Evolutionary conservation across 164 flowering plant genomes (phyloP).

Genomic region (Stephania cephalantha): DNA sequence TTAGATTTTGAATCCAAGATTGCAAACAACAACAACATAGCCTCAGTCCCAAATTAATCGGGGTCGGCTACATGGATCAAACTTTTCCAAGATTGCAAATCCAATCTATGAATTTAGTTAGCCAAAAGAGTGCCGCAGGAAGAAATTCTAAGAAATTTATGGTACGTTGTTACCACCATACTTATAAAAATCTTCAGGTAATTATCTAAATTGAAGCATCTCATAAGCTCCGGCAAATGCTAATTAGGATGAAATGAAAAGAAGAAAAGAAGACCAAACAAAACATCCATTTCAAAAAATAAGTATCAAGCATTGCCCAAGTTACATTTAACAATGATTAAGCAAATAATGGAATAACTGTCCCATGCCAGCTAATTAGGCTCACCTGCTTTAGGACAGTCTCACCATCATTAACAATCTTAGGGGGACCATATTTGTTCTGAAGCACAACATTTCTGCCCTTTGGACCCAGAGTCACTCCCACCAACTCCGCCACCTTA

Average conservation of each 20-base stretch:
- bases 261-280: background rate
- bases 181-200: background rate
- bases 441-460: constrained; percentile 91
- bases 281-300: background rate
- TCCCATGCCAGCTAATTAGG: background rate
- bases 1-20: background rate
- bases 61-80: too few species aligned
- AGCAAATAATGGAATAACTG: background rate
- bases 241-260: background rate
- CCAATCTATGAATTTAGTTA: background rate
- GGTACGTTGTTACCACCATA: background rate
- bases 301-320: background rate
- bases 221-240: background rate
- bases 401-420: constrained; percentile 90
- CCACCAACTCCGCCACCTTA: constrained; percentile 69
- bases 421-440: constrained; percentile 92
- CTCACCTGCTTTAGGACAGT: constrained; percentile 82
- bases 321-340: background rate
- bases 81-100: background rate
- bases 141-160: background rate
- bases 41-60: too few species aligned
- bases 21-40: background rate
- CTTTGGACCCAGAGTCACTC: constrained; percentile 86
- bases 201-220: background rate
- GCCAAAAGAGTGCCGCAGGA: background rate